Evolutionary conservation across 352 stramenopile species (phyloP).

Genomic region (Globisporangium iwayamae): DNA sequence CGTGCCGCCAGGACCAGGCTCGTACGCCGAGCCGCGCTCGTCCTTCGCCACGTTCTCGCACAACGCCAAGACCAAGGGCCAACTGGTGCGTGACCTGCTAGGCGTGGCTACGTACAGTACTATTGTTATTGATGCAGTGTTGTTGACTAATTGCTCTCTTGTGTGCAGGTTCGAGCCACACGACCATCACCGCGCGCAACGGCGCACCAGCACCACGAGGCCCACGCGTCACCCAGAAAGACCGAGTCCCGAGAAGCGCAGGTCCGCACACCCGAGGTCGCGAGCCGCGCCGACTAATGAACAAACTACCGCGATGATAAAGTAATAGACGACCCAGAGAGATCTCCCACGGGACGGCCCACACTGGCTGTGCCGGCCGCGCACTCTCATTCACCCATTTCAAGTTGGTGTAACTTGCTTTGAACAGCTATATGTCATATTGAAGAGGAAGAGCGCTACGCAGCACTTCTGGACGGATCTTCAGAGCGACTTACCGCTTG

Average conservation of each 20-base stretch:
- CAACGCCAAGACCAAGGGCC: constrained; percentile 53
- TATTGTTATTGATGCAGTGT: not conserved
- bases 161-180: constrained; percentile 13
- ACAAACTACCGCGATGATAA: not conserved
- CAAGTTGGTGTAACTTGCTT: not conserved
- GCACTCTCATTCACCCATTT: not conserved
- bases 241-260: constrained; percentile 15
- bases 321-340: not conserved
- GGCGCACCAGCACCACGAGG: constrained; percentile 4
- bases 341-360: not conserved
- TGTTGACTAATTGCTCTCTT: not conserved
- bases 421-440: not conserved
- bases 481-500: not conserved
- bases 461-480: not conserved
- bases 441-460: not conserved
- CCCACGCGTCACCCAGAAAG: constrained; percentile 9
- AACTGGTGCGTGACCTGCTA: constrained; percentile 11
- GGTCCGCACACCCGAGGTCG: constrained; percentile 13
- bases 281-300: not conserved
- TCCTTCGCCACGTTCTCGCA: constrained; percentile 74
- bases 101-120: not conserved
- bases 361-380: not conserved
- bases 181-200: constrained; percentile 18
- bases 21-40: constrained; percentile 64
- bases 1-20: constrained; percentile 59